Conservation (phyloP, 2,329 filamentous ascomycete species). For the Pseudonectria foliicola region DNA sequence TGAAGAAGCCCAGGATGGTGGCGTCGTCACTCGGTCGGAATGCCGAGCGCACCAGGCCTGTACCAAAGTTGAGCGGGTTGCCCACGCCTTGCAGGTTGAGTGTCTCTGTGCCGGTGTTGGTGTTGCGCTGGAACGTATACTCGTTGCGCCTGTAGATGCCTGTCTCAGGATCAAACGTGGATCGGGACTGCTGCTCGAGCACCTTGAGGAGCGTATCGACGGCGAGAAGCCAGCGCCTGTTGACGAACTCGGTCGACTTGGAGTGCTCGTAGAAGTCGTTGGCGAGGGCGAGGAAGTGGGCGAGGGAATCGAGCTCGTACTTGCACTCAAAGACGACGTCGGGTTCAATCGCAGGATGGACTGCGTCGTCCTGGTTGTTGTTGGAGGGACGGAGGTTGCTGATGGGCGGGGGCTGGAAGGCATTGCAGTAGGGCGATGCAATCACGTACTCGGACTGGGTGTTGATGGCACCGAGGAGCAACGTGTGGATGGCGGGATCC, state of each 20-base stretch:
- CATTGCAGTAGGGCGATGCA: constrained; percentile 92
- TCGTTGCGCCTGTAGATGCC: constrained; percentile 61
- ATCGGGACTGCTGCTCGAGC: constrained; percentile 68
- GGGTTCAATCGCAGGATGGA: constrained; percentile 82
- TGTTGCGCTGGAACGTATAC: constrained; percentile 82
- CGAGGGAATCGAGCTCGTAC: constrained; percentile 94
- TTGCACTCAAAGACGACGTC: constrained; percentile 94
- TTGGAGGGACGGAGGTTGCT: constrained; percentile 63
- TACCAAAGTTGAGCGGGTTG: constrained; percentile 82
- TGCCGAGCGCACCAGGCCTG: constrained; percentile 80
- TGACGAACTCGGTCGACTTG: constrained; percentile 70
- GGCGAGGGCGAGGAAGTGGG: constrained; percentile 76
- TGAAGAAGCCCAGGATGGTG: constrained; percentile 88
- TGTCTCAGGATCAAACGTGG: constrained; percentile 69
- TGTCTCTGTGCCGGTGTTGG: constrained; percentile 81
- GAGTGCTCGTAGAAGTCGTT: constrained; percentile 85
- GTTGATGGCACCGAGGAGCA: constrained; percentile 91
- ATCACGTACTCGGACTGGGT: constrained; percentile 95
- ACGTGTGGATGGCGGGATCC: constrained; percentile 66
- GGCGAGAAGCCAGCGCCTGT: constrained; percentile 68
- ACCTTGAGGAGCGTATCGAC: constrained; percentile 67
- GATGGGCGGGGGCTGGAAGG: constrained; percentile 88
- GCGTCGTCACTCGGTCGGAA: constrained; percentile 95
- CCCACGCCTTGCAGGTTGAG: constrained; percentile 74
- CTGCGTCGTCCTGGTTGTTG: constrained; percentile 76